These are phyloP conservation scores for Phytophthora multivora DNA, from an alignment of 352 stramenopile genomes.

Conservation along the genomic window DNA sequence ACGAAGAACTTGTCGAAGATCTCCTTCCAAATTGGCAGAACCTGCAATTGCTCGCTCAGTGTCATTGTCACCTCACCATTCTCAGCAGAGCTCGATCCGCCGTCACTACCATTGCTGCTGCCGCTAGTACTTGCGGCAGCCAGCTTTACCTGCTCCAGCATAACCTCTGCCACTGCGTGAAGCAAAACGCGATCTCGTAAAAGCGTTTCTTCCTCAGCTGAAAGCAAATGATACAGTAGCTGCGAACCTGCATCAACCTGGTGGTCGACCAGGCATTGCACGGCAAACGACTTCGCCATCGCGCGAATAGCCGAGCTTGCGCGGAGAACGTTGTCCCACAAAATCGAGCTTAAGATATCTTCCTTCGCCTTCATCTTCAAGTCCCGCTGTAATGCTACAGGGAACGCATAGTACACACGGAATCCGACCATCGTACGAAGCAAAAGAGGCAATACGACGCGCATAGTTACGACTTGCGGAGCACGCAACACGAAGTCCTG, in stretches of 20 bases:
- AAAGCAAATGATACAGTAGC: slow-evolving; percentile 60
- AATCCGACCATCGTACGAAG: slow-evolving; percentile 64
- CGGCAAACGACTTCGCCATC: slow-evolving; percentile 65
- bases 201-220: slow-evolving; percentile 67
- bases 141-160: slow-evolving; percentile 56
- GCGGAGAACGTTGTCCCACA: slow-evolving; percentile 79
- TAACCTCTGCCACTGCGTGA: slow-evolving; percentile 65
- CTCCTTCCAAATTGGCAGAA: slow-evolving; percentile 56
- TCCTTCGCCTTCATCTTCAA: slow-evolving; percentile 48
- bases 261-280: slow-evolving; percentile 72
- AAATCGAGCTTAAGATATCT: slow-evolving; percentile 43
- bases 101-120: slow-evolving; percentile 13
- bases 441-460: slow-evolving; percentile 74
- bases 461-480: slow-evolving; percentile 82
- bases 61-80: slow-evolving; percentile 39
- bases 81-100: slow-evolving; percentile 34
- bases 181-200: slow-evolving; percentile 77
- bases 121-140: slow-evolving; percentile 32
- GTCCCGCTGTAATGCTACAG: slow-evolving; percentile 39
- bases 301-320: slow-evolving; percentile 75
- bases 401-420: slow-evolving; percentile 51
- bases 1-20: slow-evolving; percentile 75
- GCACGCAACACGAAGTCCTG: slow-evolving; percentile 81
- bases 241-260: slow-evolving; percentile 56
- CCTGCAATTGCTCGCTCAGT: slow-evolving; percentile 49